Evolutionary conservation across 2,329 filamentous ascomycete genomes (phyloP), one percentile per base, ranked within the genome.

Genomic region (Fusarium armeniacum): DNA sequence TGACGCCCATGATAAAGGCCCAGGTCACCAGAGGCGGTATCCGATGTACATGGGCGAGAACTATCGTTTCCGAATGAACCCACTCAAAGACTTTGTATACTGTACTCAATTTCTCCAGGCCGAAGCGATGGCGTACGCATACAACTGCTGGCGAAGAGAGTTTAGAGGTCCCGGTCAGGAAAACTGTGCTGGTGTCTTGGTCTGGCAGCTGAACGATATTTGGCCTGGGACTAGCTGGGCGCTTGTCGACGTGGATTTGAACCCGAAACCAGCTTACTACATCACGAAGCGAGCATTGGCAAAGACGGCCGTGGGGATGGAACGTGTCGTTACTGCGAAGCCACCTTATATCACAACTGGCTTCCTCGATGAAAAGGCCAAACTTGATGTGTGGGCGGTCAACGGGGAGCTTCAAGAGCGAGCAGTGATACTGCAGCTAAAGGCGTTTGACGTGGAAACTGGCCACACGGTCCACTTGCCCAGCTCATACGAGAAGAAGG

Each of bases 221-320:
- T 63, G 58, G 61, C 61, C 61, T 5, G 58, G 58, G 6, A 33
- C n/a, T 1, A 63, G 61, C 1, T 63, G 58, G 61, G 61, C 61
- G 0, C 50, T 63, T 0, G n/a, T 63, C 2, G 58, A 63, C 8
- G 32, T 49, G 1, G 32, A 44, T 13, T 18, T 49, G 8, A 63
- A 57, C 6, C 61, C 58, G 1, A 63, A 63, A 2, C 61, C 61
- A 1, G 61, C 30, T 0, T 63, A 63, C 2, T 63, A 57, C 2
- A 57, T 63, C 2, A 63, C 61, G 0, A 63, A 63, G 3, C 18
- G 50, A 12, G 61, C 61, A 0, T 2, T 63, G 2, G 36, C 26
- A 0, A 63, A 63, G 32, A 35, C 45, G 1, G 61, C 58, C 0
- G 3, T 63, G 0, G 58, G 61, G 0, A 62, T 49, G 41, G 61